Conservation (phyloP, 2,329 filamentous ascomycete genomes). For the Botrytis galanthina region DNA sequence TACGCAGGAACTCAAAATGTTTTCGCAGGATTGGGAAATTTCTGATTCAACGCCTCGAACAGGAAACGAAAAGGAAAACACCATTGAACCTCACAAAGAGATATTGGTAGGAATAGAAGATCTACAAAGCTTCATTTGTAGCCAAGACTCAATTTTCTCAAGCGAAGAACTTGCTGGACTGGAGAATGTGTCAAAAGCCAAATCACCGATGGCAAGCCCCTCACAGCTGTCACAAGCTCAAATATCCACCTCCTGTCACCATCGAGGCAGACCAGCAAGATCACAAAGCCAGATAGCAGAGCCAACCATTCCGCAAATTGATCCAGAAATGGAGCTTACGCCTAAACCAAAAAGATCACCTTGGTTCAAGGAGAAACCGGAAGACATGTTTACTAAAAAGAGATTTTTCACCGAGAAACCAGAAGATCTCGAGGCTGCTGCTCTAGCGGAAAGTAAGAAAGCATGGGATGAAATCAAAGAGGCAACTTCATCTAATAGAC, state of each 20-base stretch:
- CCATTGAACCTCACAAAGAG: background rate
- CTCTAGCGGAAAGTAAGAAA: conserved; percentile 28
- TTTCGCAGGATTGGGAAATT: conserved; percentile 48
- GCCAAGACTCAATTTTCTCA: background rate
- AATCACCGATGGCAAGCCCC: background rate
- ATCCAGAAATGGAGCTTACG: background rate
- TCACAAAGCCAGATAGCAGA: background rate
- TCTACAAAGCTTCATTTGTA: background rate
- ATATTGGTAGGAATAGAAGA: background rate
- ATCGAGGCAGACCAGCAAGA: background rate
- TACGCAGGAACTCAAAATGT: conserved; percentile 49
- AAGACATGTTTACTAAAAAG: background rate
- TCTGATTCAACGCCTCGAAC: background rate
- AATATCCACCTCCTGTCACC: background rate
- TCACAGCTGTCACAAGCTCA: background rate
- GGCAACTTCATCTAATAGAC: conserved; percentile 3
- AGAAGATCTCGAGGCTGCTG: conserved; percentile 30
- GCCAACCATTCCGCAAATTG: background rate
- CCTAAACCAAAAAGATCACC: conserved; percentile 10
- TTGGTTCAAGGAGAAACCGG: conserved; percentile 18
- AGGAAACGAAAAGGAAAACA: background rate
- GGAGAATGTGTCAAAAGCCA: background rate
- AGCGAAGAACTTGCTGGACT: background rate
- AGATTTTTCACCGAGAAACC: conserved; percentile 36
- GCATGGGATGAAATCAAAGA: conserved; percentile 3